Conservation (phyloP, 306 rosid species). For the Cyamopsis tetragonoloba region DNA sequence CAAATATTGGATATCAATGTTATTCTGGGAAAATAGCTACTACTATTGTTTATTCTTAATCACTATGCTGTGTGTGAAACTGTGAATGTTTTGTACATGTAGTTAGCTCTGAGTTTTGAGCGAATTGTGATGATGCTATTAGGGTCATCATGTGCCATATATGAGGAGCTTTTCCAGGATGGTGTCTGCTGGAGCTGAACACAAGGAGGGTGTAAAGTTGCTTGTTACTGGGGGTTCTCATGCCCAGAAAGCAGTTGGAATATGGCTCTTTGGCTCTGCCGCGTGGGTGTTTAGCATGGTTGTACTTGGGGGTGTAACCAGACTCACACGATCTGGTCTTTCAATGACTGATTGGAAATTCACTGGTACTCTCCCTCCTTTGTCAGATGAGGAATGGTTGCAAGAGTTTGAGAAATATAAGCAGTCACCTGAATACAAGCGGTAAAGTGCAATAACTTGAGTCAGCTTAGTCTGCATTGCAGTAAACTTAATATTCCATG, state of each 20-base stretch:
- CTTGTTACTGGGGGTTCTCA: slow-evolving; percentile 68
- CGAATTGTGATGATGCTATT: slow-evolving; percentile 22
- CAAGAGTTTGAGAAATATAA: slow-evolving; percentile 75
- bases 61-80: neutral
- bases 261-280: slow-evolving; percentile 89
- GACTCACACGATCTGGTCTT: slow-evolving; percentile 90
- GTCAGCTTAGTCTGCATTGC: neutral
- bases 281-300: slow-evolving; percentile 97
- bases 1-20: neutral
- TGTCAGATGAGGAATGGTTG: slow-evolving; percentile 67
- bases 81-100: neutral
- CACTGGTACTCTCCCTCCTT: slow-evolving; percentile 69
- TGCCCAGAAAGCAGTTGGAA: slow-evolving; percentile 72
- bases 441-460: slow-evolving; percentile 39
- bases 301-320: slow-evolving; percentile 78
- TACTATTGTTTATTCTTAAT: neutral
- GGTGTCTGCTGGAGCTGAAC: slow-evolving; percentile 35
- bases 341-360: slow-evolving; percentile 96
- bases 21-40: neutral
- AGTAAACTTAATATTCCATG: neutral
- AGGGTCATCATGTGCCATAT: slow-evolving; percentile 40
- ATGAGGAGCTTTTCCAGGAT: slow-evolving; percentile 44
- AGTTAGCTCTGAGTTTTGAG: slow-evolving; percentile 2
- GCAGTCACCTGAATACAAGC: slow-evolving; percentile 80
- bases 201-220: slow-evolving; percentile 58